These are phyloP conservation scores for Ophiostoma perfectum DNA, from an alignment of 2,329 filamentous ascomycete genomes.

Conservation along the genomic window DNA sequence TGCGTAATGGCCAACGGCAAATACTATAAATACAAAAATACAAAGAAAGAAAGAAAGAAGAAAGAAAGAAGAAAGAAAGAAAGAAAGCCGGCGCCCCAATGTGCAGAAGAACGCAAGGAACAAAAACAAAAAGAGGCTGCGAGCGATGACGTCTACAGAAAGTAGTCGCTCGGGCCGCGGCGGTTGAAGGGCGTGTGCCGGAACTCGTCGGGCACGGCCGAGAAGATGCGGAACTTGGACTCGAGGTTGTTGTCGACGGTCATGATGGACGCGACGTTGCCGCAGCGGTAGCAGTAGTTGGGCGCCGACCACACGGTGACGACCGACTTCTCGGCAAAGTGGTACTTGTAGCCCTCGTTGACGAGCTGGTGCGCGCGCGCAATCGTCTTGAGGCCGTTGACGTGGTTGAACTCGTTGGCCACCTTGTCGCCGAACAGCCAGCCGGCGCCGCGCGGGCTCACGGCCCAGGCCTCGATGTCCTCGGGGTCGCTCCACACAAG, in stretches of 20 bases:
- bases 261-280: conserved; percentile 96
- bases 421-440: conserved; percentile 98
- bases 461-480: conserved; percentile 91
- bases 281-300: conserved; percentile 92
- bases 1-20: background rate
- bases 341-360: conserved; percentile 98
- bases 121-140: background rate
- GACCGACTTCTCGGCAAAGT: conserved; percentile 90
- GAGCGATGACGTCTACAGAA: conserved; percentile 43
- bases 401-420: conserved; percentile 93
- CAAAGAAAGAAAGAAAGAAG: background rate
- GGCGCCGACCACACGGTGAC: conserved; percentile 98
- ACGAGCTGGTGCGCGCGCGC: conserved; percentile 96
- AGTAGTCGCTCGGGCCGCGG: conserved; percentile 64
- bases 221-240: conserved; percentile 89
- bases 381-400: conserved; percentile 94
- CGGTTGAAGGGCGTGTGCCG: conserved; percentile 70
- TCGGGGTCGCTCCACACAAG: conserved; percentile 98
- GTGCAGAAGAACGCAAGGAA: background rate
- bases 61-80: background rate
- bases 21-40: conserved; percentile 18
- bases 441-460: conserved; percentile 90
- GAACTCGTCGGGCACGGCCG: conserved; percentile 79
- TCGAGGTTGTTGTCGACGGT: conserved; percentile 78
- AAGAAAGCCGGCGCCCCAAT: background rate